Evolutionary conservation across 129 eudicot genomes (phyloP).

Genomic region (Ambrosia artemisiifolia): DNA sequence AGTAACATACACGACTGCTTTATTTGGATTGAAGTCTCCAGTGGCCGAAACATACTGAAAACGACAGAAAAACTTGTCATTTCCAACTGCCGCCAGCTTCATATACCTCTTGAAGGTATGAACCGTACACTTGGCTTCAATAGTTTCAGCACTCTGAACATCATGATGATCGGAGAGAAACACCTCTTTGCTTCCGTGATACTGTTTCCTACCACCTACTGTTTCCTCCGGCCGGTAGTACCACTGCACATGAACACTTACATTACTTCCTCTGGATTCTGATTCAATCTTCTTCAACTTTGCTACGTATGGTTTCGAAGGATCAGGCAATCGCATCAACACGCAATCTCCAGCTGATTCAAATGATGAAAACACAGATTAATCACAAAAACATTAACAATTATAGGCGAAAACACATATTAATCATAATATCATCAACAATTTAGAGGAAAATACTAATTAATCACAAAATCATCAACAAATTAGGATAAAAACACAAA

Average conservation of each 20-base stretch:
- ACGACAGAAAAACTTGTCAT: slow-evolving; percentile 72
- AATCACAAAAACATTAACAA: background rate
- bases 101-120: slow-evolving; percentile 66
- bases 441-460: too few relatives aligned
- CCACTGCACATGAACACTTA: slow-evolving; percentile 66
- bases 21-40: slow-evolving; percentile 61
- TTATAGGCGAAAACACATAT: background rate
- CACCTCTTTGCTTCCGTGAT: slow-evolving; percentile 72
- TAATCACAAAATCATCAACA: too few relatives aligned
- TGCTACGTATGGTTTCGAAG: slow-evolving; percentile 66
- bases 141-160: slow-evolving; percentile 56
- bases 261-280: slow-evolving; percentile 48
- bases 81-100: slow-evolving; percentile 59
- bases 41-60: slow-evolving; percentile 62
- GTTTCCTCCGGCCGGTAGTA: slow-evolving; percentile 88
- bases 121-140: slow-evolving; percentile 74
- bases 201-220: slow-evolving; percentile 56
- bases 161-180: slow-evolving; percentile 73
- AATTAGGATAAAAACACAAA: too few relatives aligned
- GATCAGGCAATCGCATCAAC: slow-evolving; percentile 61
- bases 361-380: background rate
- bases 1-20: slow-evolving; percentile 78
- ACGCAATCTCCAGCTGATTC: slow-evolving; percentile 71
- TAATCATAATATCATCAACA: too few relatives aligned
- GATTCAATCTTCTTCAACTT: slow-evolving; percentile 51